A percentile compares a stretch with the other conserved stretches of the same genome.
Evolutionary conservation across 2,329 filamentous ascomycete genomes (phyloP).

Genomic region (Drechslerella stenobrocha): DNA sequence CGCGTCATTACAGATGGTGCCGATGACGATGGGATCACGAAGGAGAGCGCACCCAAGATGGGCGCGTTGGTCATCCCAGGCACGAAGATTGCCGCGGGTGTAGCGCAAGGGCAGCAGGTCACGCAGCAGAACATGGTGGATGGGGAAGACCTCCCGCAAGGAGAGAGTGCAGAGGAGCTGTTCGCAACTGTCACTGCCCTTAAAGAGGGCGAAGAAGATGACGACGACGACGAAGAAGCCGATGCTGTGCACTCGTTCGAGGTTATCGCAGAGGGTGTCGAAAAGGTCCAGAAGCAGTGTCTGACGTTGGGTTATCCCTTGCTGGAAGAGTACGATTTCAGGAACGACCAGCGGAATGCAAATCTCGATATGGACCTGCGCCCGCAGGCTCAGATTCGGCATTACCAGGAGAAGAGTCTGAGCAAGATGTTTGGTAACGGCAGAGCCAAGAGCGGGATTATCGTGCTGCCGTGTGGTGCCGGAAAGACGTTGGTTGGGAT

Average conservation of each 20-base stretch:
- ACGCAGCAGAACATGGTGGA: conserved; percentile 53
- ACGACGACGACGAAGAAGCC: conserved; percentile 72
- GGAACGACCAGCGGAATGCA: conserved; percentile 83
- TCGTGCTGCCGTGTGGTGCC: conserved; percentile 92
- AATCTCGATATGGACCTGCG: conserved; percentile 92
- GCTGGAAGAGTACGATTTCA: conserved; percentile 95
- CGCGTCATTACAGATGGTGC: conserved; percentile 67
- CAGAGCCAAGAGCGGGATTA: conserved; percentile 93
- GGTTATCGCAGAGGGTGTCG: conserved; percentile 78
- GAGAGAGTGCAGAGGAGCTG: conserved; percentile 64
- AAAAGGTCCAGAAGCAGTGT: conserved; percentile 85
- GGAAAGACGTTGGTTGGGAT: conserved; percentile 98
- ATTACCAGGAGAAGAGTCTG: conserved; percentile 94
- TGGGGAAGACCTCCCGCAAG: conserved; percentile 61
- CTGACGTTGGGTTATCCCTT: conserved; percentile 83
- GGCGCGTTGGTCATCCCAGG: conserved; percentile 87
- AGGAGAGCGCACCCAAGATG: conserved; percentile 81
- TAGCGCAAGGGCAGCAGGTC: conserved; percentile 67
- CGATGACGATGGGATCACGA: conserved; percentile 69
- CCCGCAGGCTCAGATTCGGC: conserved; percentile 84
- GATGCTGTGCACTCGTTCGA: conserved; percentile 93
- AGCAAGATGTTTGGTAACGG: conserved; percentile 99
- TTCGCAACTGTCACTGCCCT: conserved; percentile 64
- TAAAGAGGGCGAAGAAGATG: conserved; percentile 72
- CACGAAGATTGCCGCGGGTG: conserved; percentile 87